Evolutionary conservation across 257 asterid species (phyloP), one percentile per base, ranked within the genome.

Genomic region (Echites panduratus): DNA sequence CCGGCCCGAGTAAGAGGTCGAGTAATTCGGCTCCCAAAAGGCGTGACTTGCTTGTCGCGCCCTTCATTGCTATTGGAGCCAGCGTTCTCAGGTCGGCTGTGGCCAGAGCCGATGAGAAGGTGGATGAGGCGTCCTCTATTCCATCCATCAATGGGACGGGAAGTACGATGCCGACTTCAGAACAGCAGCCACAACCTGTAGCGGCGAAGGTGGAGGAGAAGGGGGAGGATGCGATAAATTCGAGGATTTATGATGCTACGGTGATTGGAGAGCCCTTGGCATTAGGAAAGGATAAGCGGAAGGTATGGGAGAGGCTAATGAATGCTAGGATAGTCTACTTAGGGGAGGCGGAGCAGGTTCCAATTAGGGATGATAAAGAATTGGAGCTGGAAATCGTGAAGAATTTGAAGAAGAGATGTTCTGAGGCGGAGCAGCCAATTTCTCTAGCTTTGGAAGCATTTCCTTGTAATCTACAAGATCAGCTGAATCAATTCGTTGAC

Each of bases 341-440:
- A 73, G 98, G 96, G 43, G 97, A 91, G 83, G 97, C 95, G 58
- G 97, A 91, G 83, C 96, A 84, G 78, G 96, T 92, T 71, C 97
- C 96, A 2, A 70, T 73, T 52, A 77, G 85, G 12, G 98, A 92
- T 59, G 98, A 92, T 78, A 88, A 84, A 75, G 93, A 83, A 69
- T 50, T 88, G 87, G 96, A 89, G 90, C 86, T 92, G 63, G 92
- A 88, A 83, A 87, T 92, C 73, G 80, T 92, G 78, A 88, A 84
- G 80, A 84, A 70, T 75, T 78, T 90, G 82, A 81, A 78, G 70
- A 88, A 78, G 80, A 88, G 87, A 80, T 87, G 96, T 73, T 62
- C 71, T 11, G 91, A 89, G 50, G 75, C 78, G 7, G 88, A 83
- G 73, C 78, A 90, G 75, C 72, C 79, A 20, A 22, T 92, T 66